Base-by-base conservation (phyloP, 2,329 filamentous ascomycete species). In the Penicillium sclerotiorum region DNA sequence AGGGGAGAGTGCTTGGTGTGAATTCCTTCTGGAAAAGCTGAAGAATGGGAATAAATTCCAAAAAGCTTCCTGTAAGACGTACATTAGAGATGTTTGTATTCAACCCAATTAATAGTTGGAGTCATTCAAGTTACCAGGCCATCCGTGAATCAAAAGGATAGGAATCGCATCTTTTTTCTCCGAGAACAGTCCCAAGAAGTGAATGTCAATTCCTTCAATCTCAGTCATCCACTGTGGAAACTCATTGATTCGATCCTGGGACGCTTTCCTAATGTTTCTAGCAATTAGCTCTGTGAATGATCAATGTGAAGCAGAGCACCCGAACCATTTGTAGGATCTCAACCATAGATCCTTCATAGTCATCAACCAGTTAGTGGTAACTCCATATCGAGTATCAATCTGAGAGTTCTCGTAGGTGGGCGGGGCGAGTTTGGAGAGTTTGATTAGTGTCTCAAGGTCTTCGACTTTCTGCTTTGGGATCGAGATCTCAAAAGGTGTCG, bases 121-220 rank as follows among this genome's bases (percentile, higher is more conserved):
- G 23, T 36, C 4, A 17, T 30, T 9, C 11, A 22, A 36, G 42
- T 36, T 57, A 61, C 64, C 65, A 15, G 68, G 68, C 63, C 67
- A 71, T 20, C 68, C 68, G 45, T 71, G 77, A 7, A 76, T 63
- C 8, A 79, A 60, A 3, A 73, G 52, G n/a, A 81, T 56, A 0
- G 79, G 79, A 6, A 78, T 68, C 0, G 79, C 79, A 59, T 76
- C 69, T 5, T 64, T 44, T 12, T 71, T 75, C 45, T 70, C 55
- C 0, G 77, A 80, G 52, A 80, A 80, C 0, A 81, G 64, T 2
- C 75, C 78, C 0, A 71, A 61, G 55, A 81, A 81, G 59, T 81
- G 78, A 37, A 80, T 64, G 1, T 63, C 58, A 38, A 75, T 43
- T 20, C 77, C 73, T 9, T 70, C 67, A 43, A 81, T 67, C 1